Conservation (phyloP, 768 basidiomycete genomes). For the Goffeauzyma gilvescens region DNA sequence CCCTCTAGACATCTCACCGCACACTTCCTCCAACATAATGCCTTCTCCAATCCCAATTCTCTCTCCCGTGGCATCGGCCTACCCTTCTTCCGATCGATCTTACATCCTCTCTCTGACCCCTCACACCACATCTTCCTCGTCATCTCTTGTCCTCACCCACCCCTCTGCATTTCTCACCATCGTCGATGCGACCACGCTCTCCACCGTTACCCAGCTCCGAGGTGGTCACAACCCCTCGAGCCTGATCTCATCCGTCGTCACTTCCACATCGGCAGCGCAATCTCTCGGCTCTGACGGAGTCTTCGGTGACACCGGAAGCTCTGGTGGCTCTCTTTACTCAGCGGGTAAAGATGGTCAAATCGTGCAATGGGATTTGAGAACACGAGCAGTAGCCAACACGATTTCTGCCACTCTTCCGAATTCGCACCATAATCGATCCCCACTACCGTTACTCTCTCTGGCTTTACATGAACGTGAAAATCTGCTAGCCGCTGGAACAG, state of each 20-base stretch:
- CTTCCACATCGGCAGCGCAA: conserved; percentile 1
- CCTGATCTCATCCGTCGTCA: conserved; percentile 15
- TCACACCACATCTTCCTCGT: conserved; percentile 11
- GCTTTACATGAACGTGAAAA: conserved; percentile 27
- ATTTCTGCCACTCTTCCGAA: conserved; percentile 7
- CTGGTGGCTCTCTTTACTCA: conserved; percentile 15
- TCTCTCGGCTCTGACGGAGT: conserved; percentile 1
- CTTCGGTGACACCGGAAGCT: conserved; percentile 8
- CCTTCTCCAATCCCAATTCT: conserved; percentile 2
- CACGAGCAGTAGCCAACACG: conserved; percentile 14
- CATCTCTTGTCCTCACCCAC: conserved; percentile 27
- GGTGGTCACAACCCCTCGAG: conserved; percentile 26
- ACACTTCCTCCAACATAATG: too few species aligned
- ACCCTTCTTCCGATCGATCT: conserved; percentile 1
- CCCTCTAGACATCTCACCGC: too few species aligned
- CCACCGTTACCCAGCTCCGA: conserved; percentile 17
- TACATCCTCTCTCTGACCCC: conserved; percentile 29
- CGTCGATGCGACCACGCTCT: conserved; percentile 24
- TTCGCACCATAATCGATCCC: conserved; percentile 23
- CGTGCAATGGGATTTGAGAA: conserved; percentile 30
- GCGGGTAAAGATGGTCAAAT: conserved; percentile 23
- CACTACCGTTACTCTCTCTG: conserved; percentile 23
- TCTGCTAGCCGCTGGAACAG: conserved; percentile 65
- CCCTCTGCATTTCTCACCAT: conserved; percentile 24
- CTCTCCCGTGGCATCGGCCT: not conserved